These are phyloP conservation scores for Backusella psychrophila DNA, from an alignment of 192 early-diverging fungal species.

Conservation along the genomic window DNA sequence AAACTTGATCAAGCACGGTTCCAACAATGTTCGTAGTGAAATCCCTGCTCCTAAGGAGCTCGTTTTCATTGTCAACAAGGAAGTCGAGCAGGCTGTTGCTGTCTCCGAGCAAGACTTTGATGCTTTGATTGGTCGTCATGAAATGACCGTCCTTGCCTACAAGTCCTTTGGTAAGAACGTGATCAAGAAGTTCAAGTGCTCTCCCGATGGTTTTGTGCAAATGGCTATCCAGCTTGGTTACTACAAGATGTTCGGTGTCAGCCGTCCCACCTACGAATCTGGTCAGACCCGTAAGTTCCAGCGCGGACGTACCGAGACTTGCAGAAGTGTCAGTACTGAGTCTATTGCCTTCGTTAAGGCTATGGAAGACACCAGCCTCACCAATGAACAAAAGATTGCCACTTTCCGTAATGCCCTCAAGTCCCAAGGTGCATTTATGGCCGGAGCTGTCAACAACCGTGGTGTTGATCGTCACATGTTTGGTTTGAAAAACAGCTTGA, in stretches of 20 bases:
- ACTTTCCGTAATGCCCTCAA: conserved; percentile 75
- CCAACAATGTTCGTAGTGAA: conserved; percentile 41
- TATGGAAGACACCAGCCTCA: conserved; percentile 67
- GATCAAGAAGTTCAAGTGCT: conserved; percentile 84
- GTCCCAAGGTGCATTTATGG: conserved; percentile 80
- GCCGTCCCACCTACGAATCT: conserved; percentile 88
- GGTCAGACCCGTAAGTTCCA: conserved; percentile 91
- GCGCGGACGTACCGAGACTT: conserved; percentile 94
- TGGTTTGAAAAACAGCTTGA: conserved; percentile 74
- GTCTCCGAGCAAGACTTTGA: conserved; percentile 80
- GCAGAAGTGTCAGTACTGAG: conserved; percentile 77
- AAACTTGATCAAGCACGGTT: conserved; percentile 76
- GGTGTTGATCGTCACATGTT: conserved; percentile 95
- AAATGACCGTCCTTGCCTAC: conserved; percentile 80
- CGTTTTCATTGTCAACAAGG: conserved; percentile 65
- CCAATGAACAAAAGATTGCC: conserved; percentile 56
- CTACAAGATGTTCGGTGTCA: conserved; percentile 82
- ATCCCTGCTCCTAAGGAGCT: conserved; percentile 71
- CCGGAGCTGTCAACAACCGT: conserved; percentile 70
- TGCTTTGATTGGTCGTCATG: conserved; percentile 73
- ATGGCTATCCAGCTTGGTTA: conserved; percentile 98
- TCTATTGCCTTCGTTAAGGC: conserved; percentile 80
- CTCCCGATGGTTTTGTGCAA: conserved; percentile 79
- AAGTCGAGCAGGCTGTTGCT: conserved; percentile 60
- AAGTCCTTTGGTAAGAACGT: conserved; percentile 90